Evolutionary conservation across 2,329 filamentous ascomycete genomes (phyloP).

Genomic region (Xylariaceae sp.): DNA sequence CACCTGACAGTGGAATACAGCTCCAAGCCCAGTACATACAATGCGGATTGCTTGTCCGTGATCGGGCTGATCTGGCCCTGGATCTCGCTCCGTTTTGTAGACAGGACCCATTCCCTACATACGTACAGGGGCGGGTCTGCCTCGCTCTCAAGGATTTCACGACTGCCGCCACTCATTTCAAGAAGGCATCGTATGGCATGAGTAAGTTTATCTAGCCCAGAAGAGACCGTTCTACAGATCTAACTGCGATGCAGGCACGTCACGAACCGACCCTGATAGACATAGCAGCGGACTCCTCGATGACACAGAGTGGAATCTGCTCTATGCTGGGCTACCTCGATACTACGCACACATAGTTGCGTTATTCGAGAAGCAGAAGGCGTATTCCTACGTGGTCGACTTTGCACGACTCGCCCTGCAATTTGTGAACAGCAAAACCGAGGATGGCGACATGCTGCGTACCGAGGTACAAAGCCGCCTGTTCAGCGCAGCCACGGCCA

Average conservation of each 20-base stretch:
- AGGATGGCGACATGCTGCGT: slow-evolving; percentile 36
- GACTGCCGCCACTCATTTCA: slow-evolving; percentile 68
- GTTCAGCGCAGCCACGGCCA: slow-evolving; percentile 74
- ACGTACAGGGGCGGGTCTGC: slow-evolving; percentile 75
- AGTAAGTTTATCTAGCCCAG: slow-evolving; percentile 49
- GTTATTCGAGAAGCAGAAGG: slow-evolving; percentile 71
- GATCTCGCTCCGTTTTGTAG: slow-evolving; percentile 50
- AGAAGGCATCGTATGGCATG: slow-evolving; percentile 73
- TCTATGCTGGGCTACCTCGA: slow-evolving; percentile 66
- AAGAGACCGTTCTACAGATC: not conserved
- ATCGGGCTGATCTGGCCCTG: slow-evolving; percentile 51
- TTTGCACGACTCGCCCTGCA: slow-evolving; percentile 73
- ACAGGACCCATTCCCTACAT: slow-evolving; percentile 59
- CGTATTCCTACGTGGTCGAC: slow-evolving; percentile 74
- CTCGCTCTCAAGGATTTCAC: slow-evolving; percentile 67
- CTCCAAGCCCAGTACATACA: slow-evolving; percentile 53
- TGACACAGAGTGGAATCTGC: slow-evolving; percentile 61
- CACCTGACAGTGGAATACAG: slow-evolving; percentile 57
- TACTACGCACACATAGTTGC: slow-evolving; percentile 84
- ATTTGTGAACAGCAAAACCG: slow-evolving; percentile 36
- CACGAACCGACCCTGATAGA: slow-evolving; percentile 37
- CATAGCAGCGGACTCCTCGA: slow-evolving; percentile 63
- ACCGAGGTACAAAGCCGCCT: slow-evolving; percentile 73
- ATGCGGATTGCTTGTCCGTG: slow-evolving; percentile 52
- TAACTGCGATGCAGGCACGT: slow-evolving; percentile 30